phyloP scores from a whole-genome alignment of 108 stramenopile species.

The Stephanodiscus minutulus region DNA sequence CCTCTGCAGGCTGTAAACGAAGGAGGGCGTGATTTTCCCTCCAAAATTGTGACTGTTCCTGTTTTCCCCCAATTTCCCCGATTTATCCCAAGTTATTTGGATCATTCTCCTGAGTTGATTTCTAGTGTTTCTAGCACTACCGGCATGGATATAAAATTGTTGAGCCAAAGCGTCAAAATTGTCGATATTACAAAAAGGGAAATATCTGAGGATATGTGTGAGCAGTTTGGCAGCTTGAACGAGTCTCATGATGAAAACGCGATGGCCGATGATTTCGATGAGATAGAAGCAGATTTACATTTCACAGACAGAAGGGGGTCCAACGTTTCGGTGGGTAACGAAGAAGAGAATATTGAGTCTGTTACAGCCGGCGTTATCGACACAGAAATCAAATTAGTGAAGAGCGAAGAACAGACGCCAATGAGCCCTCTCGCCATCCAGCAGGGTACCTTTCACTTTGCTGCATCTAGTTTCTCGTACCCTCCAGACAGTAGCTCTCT shows the following conservation, averaged over 20 bases:
- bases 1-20: conserved; percentile 42
- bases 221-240: conserved; percentile 34
- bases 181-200: conserved; percentile 90
- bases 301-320: conserved; percentile 20
- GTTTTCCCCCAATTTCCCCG: conserved; percentile 80
- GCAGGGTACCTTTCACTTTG: conserved; percentile 76
- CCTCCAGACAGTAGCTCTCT: conserved; percentile 52
- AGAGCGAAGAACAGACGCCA: conserved; percentile 45
- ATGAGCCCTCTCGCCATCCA: conserved; percentile 56
- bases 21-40: conserved; percentile 79
- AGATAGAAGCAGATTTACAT: conserved; percentile 33
- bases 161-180: conserved; percentile 66
- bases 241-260: conserved; percentile 17
- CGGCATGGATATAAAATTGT: conserved; percentile 58
- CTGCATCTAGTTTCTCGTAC: conserved; percentile 57
- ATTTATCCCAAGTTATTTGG: conserved; percentile 83
- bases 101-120: conserved; percentile 55
- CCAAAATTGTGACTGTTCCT: conserved; percentile 74
- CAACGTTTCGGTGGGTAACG: background rate
- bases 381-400: conserved; percentile 25
- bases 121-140: conserved; percentile 15
- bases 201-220: conserved; percentile 55
- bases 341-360: conserved; percentile 8
- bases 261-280: conserved; percentile 23
- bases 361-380: conserved; percentile 1